Evolutionary conservation across 2,329 filamentous ascomycete genomes (phyloP), one percentile per base, ranked within the genome.

Genomic region (Microascus cirrosus): DNA sequence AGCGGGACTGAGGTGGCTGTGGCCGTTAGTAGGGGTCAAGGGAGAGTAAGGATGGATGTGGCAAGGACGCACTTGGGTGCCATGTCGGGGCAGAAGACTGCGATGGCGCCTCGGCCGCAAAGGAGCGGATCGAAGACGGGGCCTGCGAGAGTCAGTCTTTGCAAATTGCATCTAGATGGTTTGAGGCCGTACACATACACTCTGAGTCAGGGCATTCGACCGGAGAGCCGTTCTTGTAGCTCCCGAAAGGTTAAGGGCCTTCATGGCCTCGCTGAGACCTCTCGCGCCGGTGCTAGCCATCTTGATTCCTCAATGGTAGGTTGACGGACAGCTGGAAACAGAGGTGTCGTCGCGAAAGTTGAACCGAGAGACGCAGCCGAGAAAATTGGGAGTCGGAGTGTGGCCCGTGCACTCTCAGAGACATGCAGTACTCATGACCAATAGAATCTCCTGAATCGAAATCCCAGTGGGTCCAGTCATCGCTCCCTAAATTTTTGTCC

Each of bases 1-100:
- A 93, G 81, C 58, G 89, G 83, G 59, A 95, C 89, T 34, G 83
- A 84, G 28, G 34, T 52, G 18, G 52, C 28, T 53, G 7, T 13
- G 25, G 20, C 20, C 5, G 34, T 48, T 20, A 35, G 39, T 54
- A 1, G 5, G 18, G n/a, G 36, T 61, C 6, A 24, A 25, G 25
- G 18, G 25, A 52, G 55, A 34, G 42, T 7, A n/a, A 52, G 39
- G 28, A n/a, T 56, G 32, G 35, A 15, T 1, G 10, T n/a, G 42
- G 24, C 20, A 10, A n/a, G 2, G 50, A 48, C 71, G 53, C 69
- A 80, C 78, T 66, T 63, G 77, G 77, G 63, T 74, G 71, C 72
- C 73, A 80, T 11, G 70, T 65, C 35, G 74, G 67, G 63, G 72
- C 74, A 51, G 55, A 36, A 51, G 55, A 36, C 48, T 36, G 25